A percentile compares a stretch with the other conserved stretches of the same genome.
These are phyloP conservation scores for Euphorbia schlechtendalii DNA, from an alignment of 441 rosid species.

Conservation along the genomic window DNA sequence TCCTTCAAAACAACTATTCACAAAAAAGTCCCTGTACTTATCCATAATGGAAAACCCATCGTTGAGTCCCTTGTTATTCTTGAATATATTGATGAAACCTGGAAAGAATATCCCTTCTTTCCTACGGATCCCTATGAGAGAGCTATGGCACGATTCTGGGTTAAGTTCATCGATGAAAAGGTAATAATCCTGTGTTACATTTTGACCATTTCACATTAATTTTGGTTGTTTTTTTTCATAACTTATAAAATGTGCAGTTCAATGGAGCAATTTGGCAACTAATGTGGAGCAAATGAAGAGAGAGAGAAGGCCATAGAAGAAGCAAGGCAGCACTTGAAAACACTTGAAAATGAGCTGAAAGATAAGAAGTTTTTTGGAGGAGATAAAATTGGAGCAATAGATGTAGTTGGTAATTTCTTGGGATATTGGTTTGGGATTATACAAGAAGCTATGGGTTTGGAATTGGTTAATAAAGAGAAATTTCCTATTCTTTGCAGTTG, in stretches of 20 bases:
- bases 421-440: conserved; percentile 23
- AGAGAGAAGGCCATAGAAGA: conserved; percentile 36
- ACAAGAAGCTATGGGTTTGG: conserved; percentile 23
- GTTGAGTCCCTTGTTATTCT: too few relatives aligned
- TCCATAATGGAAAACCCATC: too few relatives aligned
- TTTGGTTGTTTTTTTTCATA: too few relatives aligned
- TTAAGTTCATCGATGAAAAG: conserved; percentile 45
- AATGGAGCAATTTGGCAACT: conserved; percentile 19
- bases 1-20: conserved; percentile 19
- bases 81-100: conserved; percentile 22
- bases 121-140: conserved; percentile 46
- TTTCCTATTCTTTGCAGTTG: conserved; percentile 32
- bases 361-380: conserved; percentile 41
- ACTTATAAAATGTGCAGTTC: conserved; percentile 19
- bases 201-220: too few relatives aligned
- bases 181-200: too few relatives aligned
- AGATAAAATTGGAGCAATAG: conserved; percentile 35
- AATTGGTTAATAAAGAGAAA: conserved; percentile 25
- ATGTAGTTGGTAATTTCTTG: conserved; percentile 27
- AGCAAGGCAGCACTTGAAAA: conserved; percentile 32
- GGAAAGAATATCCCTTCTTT: conserved; percentile 42
- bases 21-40: too few relatives aligned
- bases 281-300: conserved; percentile 26
- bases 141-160: conserved; percentile 59
- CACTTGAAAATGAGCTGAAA: conserved; percentile 43